Conservation (phyloP, 2,329 filamentous ascomycete genomes). For the Ophiostoma populinum region DNA sequence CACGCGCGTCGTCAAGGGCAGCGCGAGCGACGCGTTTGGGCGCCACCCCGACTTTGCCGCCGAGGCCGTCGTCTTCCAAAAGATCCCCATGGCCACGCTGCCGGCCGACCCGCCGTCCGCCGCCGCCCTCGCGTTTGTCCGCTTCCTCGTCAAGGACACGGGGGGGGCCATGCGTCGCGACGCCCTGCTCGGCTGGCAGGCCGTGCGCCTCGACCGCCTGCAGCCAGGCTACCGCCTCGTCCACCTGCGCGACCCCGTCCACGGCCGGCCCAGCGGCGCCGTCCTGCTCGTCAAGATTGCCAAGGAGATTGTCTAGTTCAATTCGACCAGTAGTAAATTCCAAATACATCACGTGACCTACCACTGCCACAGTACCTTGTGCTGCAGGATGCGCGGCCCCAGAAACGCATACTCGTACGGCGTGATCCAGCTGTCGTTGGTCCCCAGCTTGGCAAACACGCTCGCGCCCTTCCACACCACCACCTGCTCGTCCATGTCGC, state of each 20-base stretch:
- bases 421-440: constrained; percentile 92
- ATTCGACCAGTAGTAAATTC: not conserved
- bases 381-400: constrained; percentile 64
- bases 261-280: constrained; percentile 48
- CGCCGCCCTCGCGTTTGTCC: constrained; percentile 54
- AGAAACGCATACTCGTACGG: constrained; percentile 75
- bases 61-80: constrained; percentile 39
- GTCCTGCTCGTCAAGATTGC: constrained; percentile 57
- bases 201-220: constrained; percentile 68
- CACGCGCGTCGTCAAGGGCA: constrained; percentile 22
- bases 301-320: constrained; percentile 28
- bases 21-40: constrained; percentile 27
- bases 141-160: constrained; percentile 68
- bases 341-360: constrained; percentile 13
- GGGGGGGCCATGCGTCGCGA: constrained; percentile 60
- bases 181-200: constrained; percentile 72
- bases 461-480: constrained; percentile 95
- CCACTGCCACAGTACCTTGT: constrained; percentile 56
- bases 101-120: constrained; percentile 32
- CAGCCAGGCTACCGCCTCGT: constrained; percentile 62
- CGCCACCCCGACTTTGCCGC: constrained; percentile 44
- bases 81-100: constrained; percentile 23
- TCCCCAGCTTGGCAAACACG: constrained; percentile 80
- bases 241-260: constrained; percentile 47
- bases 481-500: constrained; percentile 95